These are phyloP conservation scores for Rhamnella rubrinervis DNA, from an alignment of 331 rosid genomes.

Conservation along the genomic window DNA sequence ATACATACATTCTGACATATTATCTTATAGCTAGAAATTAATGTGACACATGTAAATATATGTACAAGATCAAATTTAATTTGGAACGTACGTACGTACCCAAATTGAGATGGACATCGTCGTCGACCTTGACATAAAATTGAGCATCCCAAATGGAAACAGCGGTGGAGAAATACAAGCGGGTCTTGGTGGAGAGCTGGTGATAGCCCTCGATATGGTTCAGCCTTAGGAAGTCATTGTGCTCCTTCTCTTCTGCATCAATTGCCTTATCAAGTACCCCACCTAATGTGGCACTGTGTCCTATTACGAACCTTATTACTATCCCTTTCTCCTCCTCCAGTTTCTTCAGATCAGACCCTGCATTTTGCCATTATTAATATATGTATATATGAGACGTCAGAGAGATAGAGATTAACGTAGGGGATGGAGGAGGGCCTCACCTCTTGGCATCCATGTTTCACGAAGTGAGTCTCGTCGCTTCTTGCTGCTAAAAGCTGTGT, in stretches of 20 bases:
- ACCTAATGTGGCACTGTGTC: constrained; percentile 61
- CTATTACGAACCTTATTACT: constrained; percentile 78
- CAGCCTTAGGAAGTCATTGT: constrained; percentile 70
- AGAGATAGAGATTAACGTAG: no score
- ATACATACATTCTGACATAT: neutral
- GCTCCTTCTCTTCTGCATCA: constrained; percentile 63
- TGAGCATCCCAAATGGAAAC: constrained; percentile 77
- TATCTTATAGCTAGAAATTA: no score
- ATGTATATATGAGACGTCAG: neutral
- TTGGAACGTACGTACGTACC: constrained; percentile 28
- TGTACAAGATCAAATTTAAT: no score
- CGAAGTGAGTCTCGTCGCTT: constrained; percentile 72
- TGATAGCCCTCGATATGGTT: constrained; percentile 87
- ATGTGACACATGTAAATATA: no score
- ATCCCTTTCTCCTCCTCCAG: constrained; percentile 83
- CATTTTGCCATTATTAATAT: neutral
- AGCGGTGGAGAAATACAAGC: constrained; percentile 66
- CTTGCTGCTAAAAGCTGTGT: constrained; percentile 88
- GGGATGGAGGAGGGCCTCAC: constrained; percentile 43
- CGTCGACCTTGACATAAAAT: constrained; percentile 89
- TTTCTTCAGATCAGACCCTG: constrained; percentile 52
- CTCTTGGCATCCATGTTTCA: constrained; percentile 82
- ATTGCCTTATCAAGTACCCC: constrained; percentile 67
- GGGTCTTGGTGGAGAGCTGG: constrained; percentile 82
- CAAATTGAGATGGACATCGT: constrained; percentile 77